Percentiles rank a stretch among this genome's conserved stretches.
Evolutionary conservation across 352 stramenopile species (phyloP).

Genomic region (Phytophthora podocarpi): DNA sequence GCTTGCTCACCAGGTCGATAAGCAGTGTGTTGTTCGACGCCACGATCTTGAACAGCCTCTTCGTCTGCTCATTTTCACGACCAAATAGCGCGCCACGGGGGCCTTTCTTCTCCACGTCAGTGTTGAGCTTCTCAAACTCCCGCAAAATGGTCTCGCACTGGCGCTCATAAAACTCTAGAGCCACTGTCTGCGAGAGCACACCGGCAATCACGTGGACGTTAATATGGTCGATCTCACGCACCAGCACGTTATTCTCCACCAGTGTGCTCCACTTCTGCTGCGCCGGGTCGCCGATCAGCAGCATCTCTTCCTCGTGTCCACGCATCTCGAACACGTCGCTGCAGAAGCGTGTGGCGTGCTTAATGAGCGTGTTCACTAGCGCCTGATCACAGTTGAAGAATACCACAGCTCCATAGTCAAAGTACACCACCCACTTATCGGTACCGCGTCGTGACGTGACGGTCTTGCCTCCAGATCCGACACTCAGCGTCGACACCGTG

Average conservation of each 20-base stretch:
- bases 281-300: constrained; percentile 69
- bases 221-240: constrained; percentile 84
- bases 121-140: constrained; percentile 96
- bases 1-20: constrained; percentile 96
- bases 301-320: constrained; percentile 79
- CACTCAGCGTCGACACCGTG: constrained; percentile 47
- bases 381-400: constrained; percentile 92
- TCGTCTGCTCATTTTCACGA: constrained; percentile 77
- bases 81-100: constrained; percentile 74
- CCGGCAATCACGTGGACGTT: constrained; percentile 94
- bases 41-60: constrained; percentile 90
- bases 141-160: constrained; percentile 95
- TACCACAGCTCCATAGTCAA: constrained; percentile 92
- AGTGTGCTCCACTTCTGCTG: constrained; percentile 81
- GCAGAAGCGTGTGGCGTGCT: constrained; percentile 79
- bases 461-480: constrained; percentile 47
- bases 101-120: constrained; percentile 77
- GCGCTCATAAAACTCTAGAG: constrained; percentile 96
- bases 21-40: constrained; percentile 96
- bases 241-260: constrained; percentile 84
- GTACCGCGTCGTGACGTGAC: constrained; percentile 77
- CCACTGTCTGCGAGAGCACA: constrained; percentile 95
- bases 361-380: constrained; percentile 73
- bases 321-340: constrained; percentile 80
- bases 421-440: constrained; percentile 93